Conservation (phyloP, 1,284 basidiomycete genomes). For the Pterulicium gracile region DNA sequence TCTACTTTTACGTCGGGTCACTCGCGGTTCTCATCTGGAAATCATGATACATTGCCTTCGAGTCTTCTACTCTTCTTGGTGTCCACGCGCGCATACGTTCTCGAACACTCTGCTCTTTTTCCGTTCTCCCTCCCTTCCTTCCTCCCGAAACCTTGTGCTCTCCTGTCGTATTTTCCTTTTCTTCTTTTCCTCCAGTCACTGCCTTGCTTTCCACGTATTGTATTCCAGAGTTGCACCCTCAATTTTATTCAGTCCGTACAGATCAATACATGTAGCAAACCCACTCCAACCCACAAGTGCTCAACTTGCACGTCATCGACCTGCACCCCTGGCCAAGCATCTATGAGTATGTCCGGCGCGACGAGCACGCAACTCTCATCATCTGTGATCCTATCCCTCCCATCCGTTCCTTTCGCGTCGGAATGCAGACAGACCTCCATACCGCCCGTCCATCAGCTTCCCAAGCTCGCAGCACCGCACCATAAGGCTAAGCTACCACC, state of each 20-base stretch:
- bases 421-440: no score
- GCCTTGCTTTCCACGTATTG: background rate
- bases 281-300: no score
- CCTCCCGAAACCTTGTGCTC: background rate
- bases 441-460: no score
- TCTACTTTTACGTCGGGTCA: constrained; percentile 90
- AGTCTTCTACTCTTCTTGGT: constrained; percentile 5
- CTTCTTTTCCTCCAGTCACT: constrained; percentile 18
- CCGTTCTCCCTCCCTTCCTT: no score
- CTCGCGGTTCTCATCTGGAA: constrained; percentile 94
- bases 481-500: no score
- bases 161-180: constrained; percentile 19
- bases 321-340: no score
- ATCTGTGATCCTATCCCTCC: no score
- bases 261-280: background rate
- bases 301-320: no score
- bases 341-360: no score
- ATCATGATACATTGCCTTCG: constrained; percentile 45
- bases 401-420: no score
- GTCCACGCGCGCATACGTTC: constrained; percentile 14
- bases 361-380: no score
- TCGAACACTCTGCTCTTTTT: constrained; percentile 25
- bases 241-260: background rate
- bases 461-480: no score
- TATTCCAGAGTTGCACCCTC: background rate